phyloP scores from a whole-genome alignment of 805 yeast genomes.

The Lachancea kluyveri region DNA sequence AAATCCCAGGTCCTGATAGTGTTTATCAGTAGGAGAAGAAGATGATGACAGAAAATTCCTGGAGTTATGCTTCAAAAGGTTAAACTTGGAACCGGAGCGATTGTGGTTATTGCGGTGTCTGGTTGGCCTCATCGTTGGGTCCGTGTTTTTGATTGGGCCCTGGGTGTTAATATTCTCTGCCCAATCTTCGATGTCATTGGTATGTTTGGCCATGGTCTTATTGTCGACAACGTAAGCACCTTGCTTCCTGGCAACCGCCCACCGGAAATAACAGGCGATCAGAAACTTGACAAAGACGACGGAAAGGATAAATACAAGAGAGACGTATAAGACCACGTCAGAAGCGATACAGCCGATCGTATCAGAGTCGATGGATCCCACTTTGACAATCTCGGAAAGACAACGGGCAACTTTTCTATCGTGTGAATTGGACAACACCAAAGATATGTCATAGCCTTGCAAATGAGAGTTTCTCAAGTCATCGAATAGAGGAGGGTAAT shows the following conservation, averaged over 20 bases:
- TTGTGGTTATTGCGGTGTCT: constrained; percentile 2
- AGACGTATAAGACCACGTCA: constrained; percentile 68
- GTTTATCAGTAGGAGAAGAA: constrained; percentile 1
- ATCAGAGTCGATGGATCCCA: constrained; percentile 83
- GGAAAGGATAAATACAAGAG: constrained; percentile 78
- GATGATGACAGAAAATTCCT: constrained; percentile 5
- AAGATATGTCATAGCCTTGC: constrained; percentile 77
- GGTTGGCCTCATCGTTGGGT: constrained; percentile 46
- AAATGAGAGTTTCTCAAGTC: constrained; percentile 48
- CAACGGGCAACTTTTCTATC: constrained; percentile 75
- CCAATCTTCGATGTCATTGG: constrained; percentile 77
- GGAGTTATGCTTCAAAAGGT: constrained; percentile 8
- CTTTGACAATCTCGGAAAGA: constrained; percentile 76
- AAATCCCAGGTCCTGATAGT: constrained; percentile 3
- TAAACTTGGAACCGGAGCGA: constrained; percentile 3
- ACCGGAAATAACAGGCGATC: constrained; percentile 84
- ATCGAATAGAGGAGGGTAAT: constrained; percentile 69
- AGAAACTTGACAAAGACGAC: constrained; percentile 72
- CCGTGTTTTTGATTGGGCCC: constrained; percentile 48
- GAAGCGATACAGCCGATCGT: constrained; percentile 95
- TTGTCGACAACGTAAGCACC: constrained; percentile 66
- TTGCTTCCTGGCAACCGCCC: constrained; percentile 72
- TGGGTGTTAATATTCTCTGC: constrained; percentile 53
- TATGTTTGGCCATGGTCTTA: constrained; percentile 56
- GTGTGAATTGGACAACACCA: constrained; percentile 57